Conservation (phyloP, 176 grass and related monocot species). For the Puccinellia tenuiflora region DNA sequence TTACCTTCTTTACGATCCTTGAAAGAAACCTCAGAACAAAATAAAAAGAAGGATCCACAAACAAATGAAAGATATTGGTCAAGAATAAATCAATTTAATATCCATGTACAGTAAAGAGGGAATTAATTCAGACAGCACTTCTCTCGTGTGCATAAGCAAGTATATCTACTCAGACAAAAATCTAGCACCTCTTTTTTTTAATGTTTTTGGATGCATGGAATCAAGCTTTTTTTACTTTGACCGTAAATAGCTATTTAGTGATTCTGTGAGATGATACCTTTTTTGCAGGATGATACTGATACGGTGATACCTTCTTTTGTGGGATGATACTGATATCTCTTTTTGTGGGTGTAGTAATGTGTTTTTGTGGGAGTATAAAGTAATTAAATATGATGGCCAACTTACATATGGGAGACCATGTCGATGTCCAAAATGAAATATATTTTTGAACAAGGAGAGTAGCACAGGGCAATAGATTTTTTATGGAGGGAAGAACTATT, state of each 20-base stretch:
- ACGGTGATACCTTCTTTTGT: not conserved
- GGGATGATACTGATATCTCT: not conserved
- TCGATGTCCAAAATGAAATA: not conserved
- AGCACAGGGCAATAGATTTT: not conserved
- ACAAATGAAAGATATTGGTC: conserved; percentile 1
- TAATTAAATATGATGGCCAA: not conserved
- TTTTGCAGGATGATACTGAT: not conserved
- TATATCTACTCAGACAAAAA: not conserved
- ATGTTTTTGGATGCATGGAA: not conserved
- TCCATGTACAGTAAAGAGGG: not conserved
- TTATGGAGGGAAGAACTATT: not conserved
- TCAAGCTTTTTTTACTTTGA: not conserved
- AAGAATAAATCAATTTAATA: not conserved
- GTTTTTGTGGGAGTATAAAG: too few relatives aligned
- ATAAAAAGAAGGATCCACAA: not conserved
- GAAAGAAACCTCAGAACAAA: conserved; percentile 11
- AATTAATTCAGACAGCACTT: not conserved
- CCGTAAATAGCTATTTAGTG: not conserved
- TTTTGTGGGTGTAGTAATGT: too few relatives aligned
- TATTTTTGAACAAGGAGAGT: not conserved
- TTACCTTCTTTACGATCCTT: conserved; percentile 14
- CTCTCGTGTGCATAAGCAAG: not conserved
- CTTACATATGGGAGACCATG: not conserved
- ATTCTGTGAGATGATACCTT: not conserved
- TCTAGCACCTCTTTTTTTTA: not conserved